phyloP scores from a whole-genome alignment of 495 filamentous ascomycete species.

The Cetradonia linearis region DNA sequence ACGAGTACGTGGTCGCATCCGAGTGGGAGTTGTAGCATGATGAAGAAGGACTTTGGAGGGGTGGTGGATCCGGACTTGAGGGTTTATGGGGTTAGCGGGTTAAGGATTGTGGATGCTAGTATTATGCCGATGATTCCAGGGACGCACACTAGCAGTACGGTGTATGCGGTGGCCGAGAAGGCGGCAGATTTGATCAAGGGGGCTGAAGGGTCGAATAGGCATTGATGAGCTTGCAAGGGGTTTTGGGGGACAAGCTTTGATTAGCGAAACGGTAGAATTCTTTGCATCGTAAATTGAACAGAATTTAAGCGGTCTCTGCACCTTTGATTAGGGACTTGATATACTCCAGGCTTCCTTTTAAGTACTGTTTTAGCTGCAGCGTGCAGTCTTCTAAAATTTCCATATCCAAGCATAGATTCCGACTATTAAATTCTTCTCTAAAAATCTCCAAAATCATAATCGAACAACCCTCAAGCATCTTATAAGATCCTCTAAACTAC shows the following conservation, averaged over 20 bases:
- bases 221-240: neutral
- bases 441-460: too few relatives aligned
- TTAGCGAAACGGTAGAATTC: neutral
- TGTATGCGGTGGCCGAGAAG: neutral
- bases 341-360: neutral
- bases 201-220: neutral
- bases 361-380: neutral
- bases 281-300: neutral
- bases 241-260: too few relatives aligned
- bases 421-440: too few relatives aligned
- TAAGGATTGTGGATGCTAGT: conserved; percentile 44
- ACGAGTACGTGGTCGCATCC: conserved; percentile 34
- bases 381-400: neutral
- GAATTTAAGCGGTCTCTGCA: neutral
- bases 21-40: too few relatives aligned
- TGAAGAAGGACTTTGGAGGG: conserved; percentile 41
- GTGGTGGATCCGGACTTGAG: conserved; percentile 34
- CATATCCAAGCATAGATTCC: too few relatives aligned
- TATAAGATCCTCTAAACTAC: too few relatives aligned
- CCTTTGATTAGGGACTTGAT: neutral
- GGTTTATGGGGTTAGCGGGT: conserved; percentile 40
- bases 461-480: too few relatives aligned
- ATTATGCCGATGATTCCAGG: neutral
- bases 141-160: neutral
- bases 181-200: neutral